These are phyloP conservation scores for Alloascoidea africana DNA, from an alignment of 805 yeast genomes.

Conservation along the genomic window DNA sequence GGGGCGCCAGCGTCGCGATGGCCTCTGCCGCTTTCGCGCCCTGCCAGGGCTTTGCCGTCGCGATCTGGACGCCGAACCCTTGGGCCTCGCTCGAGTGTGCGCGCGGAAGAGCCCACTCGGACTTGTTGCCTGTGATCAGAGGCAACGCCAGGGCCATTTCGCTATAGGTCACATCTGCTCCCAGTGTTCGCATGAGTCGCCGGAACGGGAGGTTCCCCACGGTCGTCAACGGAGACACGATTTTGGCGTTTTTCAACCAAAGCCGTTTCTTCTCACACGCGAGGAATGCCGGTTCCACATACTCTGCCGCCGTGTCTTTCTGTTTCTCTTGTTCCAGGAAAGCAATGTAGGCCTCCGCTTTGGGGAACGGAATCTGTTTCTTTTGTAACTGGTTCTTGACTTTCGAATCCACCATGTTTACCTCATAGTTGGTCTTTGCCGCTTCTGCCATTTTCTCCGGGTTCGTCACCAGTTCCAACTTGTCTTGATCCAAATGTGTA, in stretches of 20 bases:
- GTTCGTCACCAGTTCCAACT: constrained; percentile 29
- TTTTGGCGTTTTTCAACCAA: constrained; percentile 57
- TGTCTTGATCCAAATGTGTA: constrained; percentile 43
- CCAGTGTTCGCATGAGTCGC: constrained; percentile 76
- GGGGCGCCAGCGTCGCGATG: constrained; percentile 36
- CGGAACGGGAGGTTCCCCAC: constrained; percentile 96
- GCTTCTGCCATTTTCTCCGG: constrained; percentile 21
- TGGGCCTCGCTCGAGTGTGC: constrained; percentile 74
- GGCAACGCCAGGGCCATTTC: constrained; percentile 93
- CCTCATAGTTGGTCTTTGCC: constrained; percentile 31
- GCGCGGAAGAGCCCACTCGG: constrained; percentile 96
- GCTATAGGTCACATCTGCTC: constrained; percentile 85
- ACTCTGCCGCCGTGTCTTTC: constrained; percentile 16
- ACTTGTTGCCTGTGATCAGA: constrained; percentile 72
- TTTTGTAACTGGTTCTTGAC: constrained; percentile 36
- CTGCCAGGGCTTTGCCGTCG: constrained; percentile 85
- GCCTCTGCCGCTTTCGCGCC: constrained; percentile 88
- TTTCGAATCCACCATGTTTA: constrained; percentile 42
- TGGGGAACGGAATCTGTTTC: constrained; percentile 42
- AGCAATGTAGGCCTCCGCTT: constrained; percentile 40
- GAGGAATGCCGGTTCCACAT: constrained; percentile 62
- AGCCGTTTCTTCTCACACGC: constrained; percentile 71
- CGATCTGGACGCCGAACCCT: constrained; percentile 89
- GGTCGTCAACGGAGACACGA: constrained; percentile 90
- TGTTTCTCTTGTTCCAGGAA: constrained; percentile 31